phyloP scores from a whole-genome alignment of 139 green algal species.

The Chlamydomonas sp. region DNA sequence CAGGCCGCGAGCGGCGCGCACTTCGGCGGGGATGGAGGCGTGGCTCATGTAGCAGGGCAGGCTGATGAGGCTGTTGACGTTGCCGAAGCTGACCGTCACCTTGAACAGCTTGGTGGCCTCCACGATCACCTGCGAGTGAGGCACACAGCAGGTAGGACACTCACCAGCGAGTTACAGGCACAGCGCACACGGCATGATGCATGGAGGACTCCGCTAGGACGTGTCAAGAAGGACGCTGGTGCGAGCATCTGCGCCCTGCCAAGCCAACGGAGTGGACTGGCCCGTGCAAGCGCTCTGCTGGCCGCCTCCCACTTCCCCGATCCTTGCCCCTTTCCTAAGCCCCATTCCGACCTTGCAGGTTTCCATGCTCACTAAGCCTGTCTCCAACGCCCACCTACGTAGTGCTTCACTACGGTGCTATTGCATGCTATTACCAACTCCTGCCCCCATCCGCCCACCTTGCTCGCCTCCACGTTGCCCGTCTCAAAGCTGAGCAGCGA shows the following conservation, averaged over 20 bases:
- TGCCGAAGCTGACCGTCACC: slow-evolving; percentile 93
- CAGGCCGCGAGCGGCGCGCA: slow-evolving; percentile 89
- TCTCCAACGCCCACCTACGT: background rate
- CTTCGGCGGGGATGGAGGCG: slow-evolving; percentile 85
- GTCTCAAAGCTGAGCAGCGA: slow-evolving; percentile 91
- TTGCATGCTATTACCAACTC: background rate
- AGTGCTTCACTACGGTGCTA: background rate
- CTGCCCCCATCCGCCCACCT: slow-evolving; percentile 34
- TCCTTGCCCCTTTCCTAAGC: too few species aligned
- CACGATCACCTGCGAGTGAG: slow-evolving; percentile 65
- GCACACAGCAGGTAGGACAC: background rate
- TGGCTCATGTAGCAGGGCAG: slow-evolving; percentile 99
- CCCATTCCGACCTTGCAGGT: too few species aligned
- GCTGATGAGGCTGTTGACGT: slow-evolving; percentile 88
- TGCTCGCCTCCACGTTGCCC: slow-evolving; percentile 67
- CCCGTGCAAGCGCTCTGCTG: too few species aligned
- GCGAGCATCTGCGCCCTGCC: too few species aligned
- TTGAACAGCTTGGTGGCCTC: slow-evolving; percentile 93
- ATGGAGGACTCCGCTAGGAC: too few species aligned
- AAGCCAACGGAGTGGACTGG: too few species aligned
- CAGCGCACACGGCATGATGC: too few species aligned
- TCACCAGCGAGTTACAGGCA: too few species aligned
- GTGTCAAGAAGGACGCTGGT: too few species aligned
- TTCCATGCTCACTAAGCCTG: too few species aligned
- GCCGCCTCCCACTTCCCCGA: too few species aligned